Evolutionary conservation across 73 alveolate genomes (phyloP), one percentile per base, ranked within the genome.

Genomic region (Paramecium octaurelia): DNA sequence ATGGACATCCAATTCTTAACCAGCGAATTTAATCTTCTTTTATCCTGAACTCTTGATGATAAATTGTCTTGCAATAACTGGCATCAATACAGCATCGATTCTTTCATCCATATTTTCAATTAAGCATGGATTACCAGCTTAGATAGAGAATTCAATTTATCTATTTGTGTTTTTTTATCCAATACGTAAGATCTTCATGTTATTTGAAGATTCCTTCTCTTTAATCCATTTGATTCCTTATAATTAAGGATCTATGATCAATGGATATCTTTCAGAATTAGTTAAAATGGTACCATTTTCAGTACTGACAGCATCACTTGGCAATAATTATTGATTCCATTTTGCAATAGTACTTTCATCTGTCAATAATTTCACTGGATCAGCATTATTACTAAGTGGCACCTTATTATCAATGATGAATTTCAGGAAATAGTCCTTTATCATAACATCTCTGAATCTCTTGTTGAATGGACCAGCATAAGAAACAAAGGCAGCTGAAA

Each of bases 391-490:
- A 57, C 98, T 92, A 97, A 98, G 95, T 27, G 99, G 99, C 86
- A 98, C 97, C 57, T 96, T 98, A 95, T 97, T 96, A 69, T 95
- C 93, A 85, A 92, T 97, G 92, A 99, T 97, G 97, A 97, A 99
- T 59, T 95, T 96, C 86, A 99, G 88, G 97, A 99, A 98, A 20
- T 97, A 80, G 80, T 96, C 97, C 93, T 98, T 97, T 50, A 94
- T 96, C 90, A 98, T 96, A 35, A 94, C 92, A 86, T 98, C 99
- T 93, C 99, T 94, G 93, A 96, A 98, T 77, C 96, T 96, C 95
- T 98, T 98, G 94, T 98, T 98, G 99, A 99, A 98, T 77, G 99
- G 99, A 8, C 99, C 99, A n/a, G 98, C 98, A 93, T 99, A 98
- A 24, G 99, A 97, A 24, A 99, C 99, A 92, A 99, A 99, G 40